Percentiles rank a stretch among this genome's conserved stretches.
These are phyloP conservation scores for Cicer judaicum DNA, from an alignment of 306 rosid genomes.

Conservation along the genomic window DNA sequence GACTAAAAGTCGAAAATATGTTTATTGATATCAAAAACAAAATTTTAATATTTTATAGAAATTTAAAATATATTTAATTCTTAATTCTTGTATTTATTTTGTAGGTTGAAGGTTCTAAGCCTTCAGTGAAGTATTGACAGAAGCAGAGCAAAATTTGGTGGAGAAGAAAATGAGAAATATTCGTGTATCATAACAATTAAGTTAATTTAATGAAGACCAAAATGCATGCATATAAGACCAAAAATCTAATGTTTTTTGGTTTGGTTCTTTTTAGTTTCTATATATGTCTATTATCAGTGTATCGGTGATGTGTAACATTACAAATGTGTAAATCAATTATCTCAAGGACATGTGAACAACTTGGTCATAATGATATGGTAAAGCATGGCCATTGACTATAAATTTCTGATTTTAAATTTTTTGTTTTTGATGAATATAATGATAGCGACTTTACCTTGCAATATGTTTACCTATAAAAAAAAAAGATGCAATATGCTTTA, in stretches of 20 bases:
- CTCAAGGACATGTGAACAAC: not conserved
- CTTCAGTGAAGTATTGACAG: slow-evolving; percentile 44
- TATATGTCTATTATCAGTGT: not conserved
- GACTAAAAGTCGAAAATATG: too few relatives aligned
- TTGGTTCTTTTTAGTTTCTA: not conserved
- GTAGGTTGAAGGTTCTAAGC: slow-evolving; percentile 52
- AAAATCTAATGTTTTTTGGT: not conserved
- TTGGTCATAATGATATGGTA: slow-evolving; percentile 13
- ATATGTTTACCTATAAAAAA: too few relatives aligned
- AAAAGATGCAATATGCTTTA: not conserved
- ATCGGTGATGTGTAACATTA: not conserved
- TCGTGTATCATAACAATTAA: not conserved
- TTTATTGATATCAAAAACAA: too few relatives aligned
- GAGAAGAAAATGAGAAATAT: not conserved
- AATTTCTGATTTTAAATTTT: slow-evolving; percentile 9
- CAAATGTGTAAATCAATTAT: slow-evolving; percentile 35
- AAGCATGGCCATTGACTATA: slow-evolving; percentile 23
- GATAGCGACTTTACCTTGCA: not conserved
- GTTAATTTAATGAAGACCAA: not conserved
- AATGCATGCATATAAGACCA: slow-evolving; percentile 14
- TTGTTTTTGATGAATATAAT: slow-evolving; percentile 30
- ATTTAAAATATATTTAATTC: too few relatives aligned
- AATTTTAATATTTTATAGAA: too few relatives aligned
- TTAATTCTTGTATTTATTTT: not conserved
- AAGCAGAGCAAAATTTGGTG: slow-evolving; percentile 19